Conservation (phyloP, 2,329 filamentous ascomycete species). For the Mycosphaerella sp. region DNA sequence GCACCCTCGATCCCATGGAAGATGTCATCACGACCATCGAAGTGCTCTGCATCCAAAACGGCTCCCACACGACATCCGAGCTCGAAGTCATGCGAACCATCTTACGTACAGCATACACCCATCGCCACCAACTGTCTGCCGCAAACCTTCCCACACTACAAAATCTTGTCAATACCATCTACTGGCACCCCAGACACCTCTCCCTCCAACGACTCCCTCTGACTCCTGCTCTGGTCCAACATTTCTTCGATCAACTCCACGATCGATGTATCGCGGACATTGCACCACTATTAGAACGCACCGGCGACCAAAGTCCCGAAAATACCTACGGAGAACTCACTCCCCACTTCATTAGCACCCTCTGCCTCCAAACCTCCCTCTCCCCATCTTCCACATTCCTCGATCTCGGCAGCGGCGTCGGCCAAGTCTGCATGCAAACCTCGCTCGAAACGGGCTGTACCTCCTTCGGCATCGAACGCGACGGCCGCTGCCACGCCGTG, state of each 20-base stretch:
- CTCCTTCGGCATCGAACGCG: conserved; percentile 91
- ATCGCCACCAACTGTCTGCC: not conserved
- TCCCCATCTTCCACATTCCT: conserved; percentile 79
- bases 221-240: conserved; percentile 53
- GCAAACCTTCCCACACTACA: not conserved
- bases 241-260: conserved; percentile 72
- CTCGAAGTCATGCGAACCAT: not conserved
- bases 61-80: not conserved
- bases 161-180: not conserved
- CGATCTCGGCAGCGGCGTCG: conserved; percentile 90
- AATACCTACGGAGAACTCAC: conserved; percentile 89
- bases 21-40: conserved; percentile 9
- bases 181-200: not conserved
- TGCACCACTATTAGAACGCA: conserved; percentile 68
- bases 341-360: conserved; percentile 71
- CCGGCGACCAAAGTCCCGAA: conserved; percentile 80
- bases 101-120: not conserved
- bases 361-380: conserved; percentile 69
- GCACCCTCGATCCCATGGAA: conserved; percentile 3
- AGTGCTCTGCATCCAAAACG: conserved; percentile 1
- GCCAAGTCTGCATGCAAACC: conserved; percentile 86
- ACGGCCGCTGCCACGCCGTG: conserved; percentile 76
- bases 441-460: conserved; percentile 87
- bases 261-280: conserved; percentile 81
- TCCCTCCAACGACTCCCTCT: not conserved